These are phyloP conservation scores for Violaceomyces palustris DNA, from an alignment of 1,284 basidiomycete genomes.

Conservation along the genomic window DNA sequence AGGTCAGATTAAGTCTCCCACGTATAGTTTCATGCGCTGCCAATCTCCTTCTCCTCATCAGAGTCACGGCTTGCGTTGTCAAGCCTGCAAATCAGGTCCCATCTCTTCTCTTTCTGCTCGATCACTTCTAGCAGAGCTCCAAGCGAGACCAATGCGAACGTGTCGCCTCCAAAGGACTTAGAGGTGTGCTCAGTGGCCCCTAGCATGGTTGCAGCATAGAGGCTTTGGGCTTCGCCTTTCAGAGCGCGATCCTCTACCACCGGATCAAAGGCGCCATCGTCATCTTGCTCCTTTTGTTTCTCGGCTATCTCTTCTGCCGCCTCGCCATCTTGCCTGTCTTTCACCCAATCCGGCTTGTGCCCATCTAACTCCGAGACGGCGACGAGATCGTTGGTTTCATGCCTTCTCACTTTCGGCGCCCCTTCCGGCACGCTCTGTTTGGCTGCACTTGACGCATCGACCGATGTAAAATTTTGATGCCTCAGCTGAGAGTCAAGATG, in stretches of 20 bases:
- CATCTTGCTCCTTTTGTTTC: constrained; percentile 3
- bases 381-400: constrained; percentile 5
- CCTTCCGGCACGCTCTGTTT: too few species aligned
- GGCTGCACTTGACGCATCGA: not conserved
- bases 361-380: constrained; percentile 4
- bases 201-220: constrained; percentile 12
- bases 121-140: constrained; percentile 10
- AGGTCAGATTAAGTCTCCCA: too few species aligned
- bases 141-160: constrained; percentile 16
- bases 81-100: too few species aligned
- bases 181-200: constrained; percentile 6
- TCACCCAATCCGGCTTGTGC: constrained; percentile 1
- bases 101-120: constrained; percentile 1
- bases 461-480: not conserved
- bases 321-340: not conserved
- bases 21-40: too few species aligned
- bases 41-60: too few species aligned
- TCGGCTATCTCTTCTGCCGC: not conserved
- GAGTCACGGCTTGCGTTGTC: too few species aligned
- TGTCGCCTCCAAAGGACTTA: constrained; percentile 13
- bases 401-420: too few species aligned
- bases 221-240: too few species aligned
- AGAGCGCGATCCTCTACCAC: too few species aligned
- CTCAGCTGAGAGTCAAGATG: not conserved
- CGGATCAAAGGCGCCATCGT: not conserved